These are phyloP conservation scores for Pulveroboletus sp. DNA, from an alignment of 768 basidiomycete species.

Conservation along the genomic window DNA sequence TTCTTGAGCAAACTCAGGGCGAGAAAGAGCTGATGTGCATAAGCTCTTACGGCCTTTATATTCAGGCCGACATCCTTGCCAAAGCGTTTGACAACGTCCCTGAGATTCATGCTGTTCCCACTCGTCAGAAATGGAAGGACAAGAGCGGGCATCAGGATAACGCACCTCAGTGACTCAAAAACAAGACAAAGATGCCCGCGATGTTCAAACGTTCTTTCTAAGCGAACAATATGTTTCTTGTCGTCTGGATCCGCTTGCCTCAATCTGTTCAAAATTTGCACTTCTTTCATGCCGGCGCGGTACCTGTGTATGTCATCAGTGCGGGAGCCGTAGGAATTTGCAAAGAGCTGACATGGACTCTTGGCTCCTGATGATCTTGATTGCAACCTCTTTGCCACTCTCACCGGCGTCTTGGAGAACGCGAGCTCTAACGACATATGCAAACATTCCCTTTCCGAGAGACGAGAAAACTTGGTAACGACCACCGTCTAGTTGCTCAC, in stretches of 20 bases:
- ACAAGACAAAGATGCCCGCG: slow-evolving; percentile 95
- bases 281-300: slow-evolving; percentile 91
- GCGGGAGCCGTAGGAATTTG: not conserved
- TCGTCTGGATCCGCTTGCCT: slow-evolving; percentile 90
- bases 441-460: slow-evolving; percentile 99
- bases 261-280: slow-evolving; percentile 81
- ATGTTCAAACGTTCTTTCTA: slow-evolving; percentile 94
- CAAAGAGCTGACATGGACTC: slow-evolving; percentile 75
- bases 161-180: slow-evolving; percentile 88
- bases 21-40: slow-evolving; percentile 93
- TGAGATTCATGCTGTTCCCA: slow-evolving; percentile 82
- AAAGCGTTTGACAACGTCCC: slow-evolving; percentile 96
- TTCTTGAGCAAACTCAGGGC: slow-evolving; percentile 81
- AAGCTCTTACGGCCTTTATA: slow-evolving; percentile 96
- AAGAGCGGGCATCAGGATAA: not conserved
- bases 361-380: slow-evolving; percentile 94
- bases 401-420: slow-evolving; percentile 62
- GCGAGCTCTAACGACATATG: slow-evolving; percentile 89
- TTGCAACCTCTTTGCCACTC: slow-evolving; percentile 77
- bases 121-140: slow-evolving; percentile 13
- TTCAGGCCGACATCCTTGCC: slow-evolving; percentile 98
- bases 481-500: slow-evolving; percentile 88
- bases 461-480: slow-evolving; percentile 93
- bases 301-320: slow-evolving; percentile 52
- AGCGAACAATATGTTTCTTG: slow-evolving; percentile 92